Percentiles rank a stretch among this genome's conserved stretches.
Evolutionary conservation across 768 basidiomycete genomes (phyloP).

Genomic region (Myochromella boudieri): DNA sequence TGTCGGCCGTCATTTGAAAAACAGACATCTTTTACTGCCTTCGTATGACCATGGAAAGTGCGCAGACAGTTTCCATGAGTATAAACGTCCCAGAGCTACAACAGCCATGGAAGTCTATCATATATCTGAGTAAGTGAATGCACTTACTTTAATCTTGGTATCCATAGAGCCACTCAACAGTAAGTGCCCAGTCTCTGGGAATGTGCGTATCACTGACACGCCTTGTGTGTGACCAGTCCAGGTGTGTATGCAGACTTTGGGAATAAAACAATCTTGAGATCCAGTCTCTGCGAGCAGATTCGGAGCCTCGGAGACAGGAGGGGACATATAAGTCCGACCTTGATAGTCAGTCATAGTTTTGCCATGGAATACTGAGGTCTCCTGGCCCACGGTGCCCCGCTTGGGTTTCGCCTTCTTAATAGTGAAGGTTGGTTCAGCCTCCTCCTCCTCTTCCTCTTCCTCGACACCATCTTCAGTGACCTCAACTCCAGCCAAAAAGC

Average conservation of each 20-base stretch:
- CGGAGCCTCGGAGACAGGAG: constrained; percentile 86
- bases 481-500: constrained; percentile 65
- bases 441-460: constrained; percentile 64
- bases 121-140: background rate
- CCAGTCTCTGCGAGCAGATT: constrained; percentile 79
- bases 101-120: constrained; percentile 11
- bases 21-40: constrained; percentile 94
- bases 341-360: constrained; percentile 97
- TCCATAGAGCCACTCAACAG: constrained; percentile 96
- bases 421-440: constrained; percentile 55
- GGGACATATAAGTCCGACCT: constrained; percentile 96
- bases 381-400: constrained; percentile 79
- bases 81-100: constrained; percentile 97
- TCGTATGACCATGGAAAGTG: constrained; percentile 95
- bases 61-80: constrained; percentile 94
- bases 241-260: constrained; percentile 93
- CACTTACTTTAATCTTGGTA: constrained; percentile 90
- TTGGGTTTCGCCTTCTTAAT: constrained; percentile 79
- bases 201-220: constrained; percentile 89
- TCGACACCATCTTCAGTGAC: constrained; percentile 54
- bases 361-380: constrained; percentile 95
- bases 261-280: constrained; percentile 89
- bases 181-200: constrained; percentile 92
- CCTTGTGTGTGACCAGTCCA: constrained; percentile 98
- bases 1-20: constrained; percentile 91